Conservation (phyloP, 179 eudicot genomes). For the Amaranthus tricolor region DNA sequence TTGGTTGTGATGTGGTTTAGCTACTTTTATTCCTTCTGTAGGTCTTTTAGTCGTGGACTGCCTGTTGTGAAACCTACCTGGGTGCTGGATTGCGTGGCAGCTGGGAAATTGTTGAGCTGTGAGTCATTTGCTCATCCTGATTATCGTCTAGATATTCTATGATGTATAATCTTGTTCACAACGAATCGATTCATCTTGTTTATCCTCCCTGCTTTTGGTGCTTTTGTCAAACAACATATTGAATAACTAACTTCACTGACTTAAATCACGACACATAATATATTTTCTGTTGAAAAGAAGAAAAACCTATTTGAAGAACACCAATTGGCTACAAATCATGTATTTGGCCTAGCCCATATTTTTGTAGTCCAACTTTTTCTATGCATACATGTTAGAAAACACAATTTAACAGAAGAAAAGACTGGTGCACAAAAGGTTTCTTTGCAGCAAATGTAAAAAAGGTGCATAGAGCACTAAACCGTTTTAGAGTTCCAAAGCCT, state of each 20-base stretch:
- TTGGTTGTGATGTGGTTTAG: not conserved
- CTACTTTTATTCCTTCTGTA: slow-evolving; percentile 23
- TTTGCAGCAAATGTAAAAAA: not conserved
- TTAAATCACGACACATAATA: not conserved
- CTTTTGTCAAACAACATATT: not conserved
- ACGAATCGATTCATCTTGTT: not conserved
- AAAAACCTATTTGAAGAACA: not conserved
- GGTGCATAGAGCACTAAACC: too few species aligned
- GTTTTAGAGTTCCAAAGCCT: too few species aligned
- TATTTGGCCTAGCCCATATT: not conserved
- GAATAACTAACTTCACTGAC: not conserved
- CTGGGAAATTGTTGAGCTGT: slow-evolving; percentile 75
- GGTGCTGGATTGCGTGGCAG: slow-evolving; percentile 82
- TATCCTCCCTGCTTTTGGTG: not conserved
- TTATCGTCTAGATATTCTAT: not conserved
- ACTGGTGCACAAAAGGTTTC: not conserved
- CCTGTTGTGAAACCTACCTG: slow-evolving; percentile 95
- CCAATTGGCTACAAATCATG: not conserved
- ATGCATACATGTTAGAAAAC: not conserved
- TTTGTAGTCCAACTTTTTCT: not conserved
- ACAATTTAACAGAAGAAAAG: not conserved
- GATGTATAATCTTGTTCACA: not conserved
- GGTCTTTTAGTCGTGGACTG: slow-evolving; percentile 91
- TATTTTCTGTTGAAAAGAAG: not conserved
- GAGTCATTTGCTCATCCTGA: slow-evolving; percentile 29